Evolutionary conservation across 148 eudicot genomes (phyloP), one percentile per base, ranked within the genome.

Genomic region (Mesembryanthemum crystallinum): DNA sequence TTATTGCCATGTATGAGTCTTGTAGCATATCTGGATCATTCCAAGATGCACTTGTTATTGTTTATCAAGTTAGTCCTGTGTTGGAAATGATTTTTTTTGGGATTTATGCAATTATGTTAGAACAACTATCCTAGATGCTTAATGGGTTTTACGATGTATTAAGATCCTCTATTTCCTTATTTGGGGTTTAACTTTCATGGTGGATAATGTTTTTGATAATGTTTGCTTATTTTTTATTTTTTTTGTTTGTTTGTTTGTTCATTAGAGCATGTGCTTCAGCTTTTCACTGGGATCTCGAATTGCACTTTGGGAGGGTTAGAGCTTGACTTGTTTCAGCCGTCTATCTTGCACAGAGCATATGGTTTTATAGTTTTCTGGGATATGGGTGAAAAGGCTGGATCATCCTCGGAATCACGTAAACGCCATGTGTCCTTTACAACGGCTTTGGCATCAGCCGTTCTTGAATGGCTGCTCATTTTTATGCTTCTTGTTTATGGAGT

Each of bases 401-500:
- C 86, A 55, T 80, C 86, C 33, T 66, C 49, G 9, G 74, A 79
- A 77, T 85, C 79, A 39, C 78, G 42, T 62, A 79, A 77, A 73
- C 61, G 27, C 64, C 76, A 71, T 57, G 43, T 55, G 51, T 77
- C 84, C 18, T 72, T 83, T 71, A 60, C 77, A 20, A 66, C 66
- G 69, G 87, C 83, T 61, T 77, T 95, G 80, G 82, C 76, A 77
- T 87, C 89, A 32, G 94, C 93, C 58, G 84, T 83, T 71, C 86
- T 83, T 76, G 98, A 95, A 82, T 92, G 98, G 97, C 29, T 90
- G 66, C 81, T 95, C 33, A 88, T 92, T 33, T 83, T 84, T 70
- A 75, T 94, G 86, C 77, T 94, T 72, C 79, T 92, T 42, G 63
- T 90, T 32, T 86, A 90, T 78, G 98, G 87, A 58, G 65, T 88